phyloP scores from a whole-genome alignment of 164 flowering plant species.

The Malania oleifera region DNA sequence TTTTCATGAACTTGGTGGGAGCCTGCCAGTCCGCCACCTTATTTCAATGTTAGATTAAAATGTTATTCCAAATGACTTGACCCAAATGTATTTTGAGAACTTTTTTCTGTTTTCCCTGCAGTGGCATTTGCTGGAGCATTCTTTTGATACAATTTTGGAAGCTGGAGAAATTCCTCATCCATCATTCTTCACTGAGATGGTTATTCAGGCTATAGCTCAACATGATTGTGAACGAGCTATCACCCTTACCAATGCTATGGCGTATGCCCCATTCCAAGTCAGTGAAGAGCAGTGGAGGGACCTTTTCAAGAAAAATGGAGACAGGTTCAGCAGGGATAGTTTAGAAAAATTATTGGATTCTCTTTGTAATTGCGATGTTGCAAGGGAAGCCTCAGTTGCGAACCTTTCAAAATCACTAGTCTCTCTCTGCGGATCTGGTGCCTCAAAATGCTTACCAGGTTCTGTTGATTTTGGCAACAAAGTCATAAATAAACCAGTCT shows the following conservation, averaged over 20 bases:
- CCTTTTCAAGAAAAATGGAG: conserved; percentile 35
- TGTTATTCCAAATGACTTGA: no score
- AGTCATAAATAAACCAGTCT: neutral
- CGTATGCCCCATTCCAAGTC: conserved; percentile 63
- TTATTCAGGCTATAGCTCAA: conserved; percentile 45
- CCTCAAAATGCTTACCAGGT: conserved; percentile 5
- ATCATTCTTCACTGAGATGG: conserved; percentile 62
- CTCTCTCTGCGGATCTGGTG: conserved; percentile 31
- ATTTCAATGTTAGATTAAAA: neutral
- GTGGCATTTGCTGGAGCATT: conserved; percentile 82
- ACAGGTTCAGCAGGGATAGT: conserved; percentile 30
- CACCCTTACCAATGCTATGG: conserved; percentile 49
- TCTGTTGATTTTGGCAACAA: conserved; percentile 1
- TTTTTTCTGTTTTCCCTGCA: conserved; percentile 26
- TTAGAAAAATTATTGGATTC: conserved; percentile 37
- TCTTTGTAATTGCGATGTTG: conserved; percentile 25
- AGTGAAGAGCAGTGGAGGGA: conserved; percentile 72
- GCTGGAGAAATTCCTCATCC: conserved; percentile 72
- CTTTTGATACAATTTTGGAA: conserved; percentile 70
- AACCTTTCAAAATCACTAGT: conserved; percentile 52
- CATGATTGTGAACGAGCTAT: conserved; percentile 50
- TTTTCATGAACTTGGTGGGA: neutral
- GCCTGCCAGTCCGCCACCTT: neutral
- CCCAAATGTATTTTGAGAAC: no score
- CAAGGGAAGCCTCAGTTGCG: conserved; percentile 40